These are phyloP conservation scores for Pleurotus platypus DNA, from an alignment of 768 basidiomycete species.

Conservation along the genomic window DNA sequence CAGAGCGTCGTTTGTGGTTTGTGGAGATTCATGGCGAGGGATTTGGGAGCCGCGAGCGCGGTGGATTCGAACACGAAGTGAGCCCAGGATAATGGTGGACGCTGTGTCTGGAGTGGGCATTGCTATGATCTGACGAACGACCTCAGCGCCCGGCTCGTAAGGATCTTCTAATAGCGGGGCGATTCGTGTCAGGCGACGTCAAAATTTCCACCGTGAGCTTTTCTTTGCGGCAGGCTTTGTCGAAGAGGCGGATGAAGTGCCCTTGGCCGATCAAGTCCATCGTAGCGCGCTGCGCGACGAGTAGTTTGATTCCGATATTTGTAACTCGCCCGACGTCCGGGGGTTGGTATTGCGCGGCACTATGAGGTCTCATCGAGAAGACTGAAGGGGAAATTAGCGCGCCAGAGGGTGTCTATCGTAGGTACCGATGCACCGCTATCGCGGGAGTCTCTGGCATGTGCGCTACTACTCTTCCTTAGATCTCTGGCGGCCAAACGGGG, in stretches of 20 bases:
- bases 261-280: slow-evolving; percentile 26
- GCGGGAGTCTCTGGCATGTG: neutral
- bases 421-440: neutral
- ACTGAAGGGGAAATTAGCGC: slow-evolving; percentile 18
- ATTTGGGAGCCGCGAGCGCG: slow-evolving; percentile 17
- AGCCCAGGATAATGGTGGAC: slow-evolving; percentile 11
- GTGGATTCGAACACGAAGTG: slow-evolving; percentile 15
- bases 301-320: slow-evolving; percentile 16
- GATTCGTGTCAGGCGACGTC: slow-evolving; percentile 12
- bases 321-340: slow-evolving; percentile 7
- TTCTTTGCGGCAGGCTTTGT: slow-evolving; percentile 20
- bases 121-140: slow-evolving; percentile 8
- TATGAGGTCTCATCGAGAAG: slow-evolving; percentile 22
- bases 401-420: slow-evolving; percentile 18
- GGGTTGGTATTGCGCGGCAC: slow-evolving; percentile 20
- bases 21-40: slow-evolving; percentile 20
- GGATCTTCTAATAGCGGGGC: slow-evolving; percentile 16
- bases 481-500: slow-evolving; percentile 20
- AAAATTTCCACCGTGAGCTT: slow-evolving; percentile 18
- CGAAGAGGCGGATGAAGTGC: slow-evolving; percentile 18
- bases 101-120: neutral
- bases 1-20: slow-evolving; percentile 18
- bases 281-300: slow-evolving; percentile 18
- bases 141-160: neutral
- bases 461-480: slow-evolving; percentile 5